Evolutionary conservation across 345 rosid genomes (phyloP), one percentile per base, ranked within the genome.

Genomic region (Syzygium jambos): DNA sequence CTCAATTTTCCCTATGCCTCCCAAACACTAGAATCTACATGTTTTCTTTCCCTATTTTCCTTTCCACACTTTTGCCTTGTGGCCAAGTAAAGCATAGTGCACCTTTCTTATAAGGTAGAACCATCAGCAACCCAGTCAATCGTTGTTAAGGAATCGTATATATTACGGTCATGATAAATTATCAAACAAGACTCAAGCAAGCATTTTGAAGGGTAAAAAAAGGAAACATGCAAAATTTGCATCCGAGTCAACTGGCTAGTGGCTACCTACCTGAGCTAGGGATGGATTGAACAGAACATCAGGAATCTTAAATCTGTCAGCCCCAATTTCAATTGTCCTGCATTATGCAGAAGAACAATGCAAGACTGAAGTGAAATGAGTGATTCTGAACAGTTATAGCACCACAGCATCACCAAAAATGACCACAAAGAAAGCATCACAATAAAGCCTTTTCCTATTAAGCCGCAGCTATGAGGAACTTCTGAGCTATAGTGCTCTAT

Each of bases 261-360:
- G 83, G 86, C 78, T 87, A 85, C 91, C 86, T 52, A 96, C 99
- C 98, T 94, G 98, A 89, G 91, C 93, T 89, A 96, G 90, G 78
- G 96, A 87, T 85, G 99, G 98, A 93, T 96, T 96, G 93, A 98
- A 96, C 91, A 98, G 90, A 90, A 98, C 89, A 94, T 98, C 99
- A 86, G 99, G 99, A 89, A 93, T 94, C 93, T 98, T 96, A 91
- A 98, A 98, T 93, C 96, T 96, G 91, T 96, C 98, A 86, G 99
- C 91, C 85, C 99, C 99, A 90, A 98, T 96, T 92, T 98, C 99
- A 65, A 98, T 97, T 86, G 95, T 94, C 94, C 99, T 98, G 92
- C 88, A 87, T 89, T 85, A 84, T 77, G 46, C 52, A 91, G 82
- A 54, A 54, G 21, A 19, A 86, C 59, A 88, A 88, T 80, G 43